Base-by-base conservation (phyloP, 371 early-diverging fungal species). In the Circinella minor region DNA sequence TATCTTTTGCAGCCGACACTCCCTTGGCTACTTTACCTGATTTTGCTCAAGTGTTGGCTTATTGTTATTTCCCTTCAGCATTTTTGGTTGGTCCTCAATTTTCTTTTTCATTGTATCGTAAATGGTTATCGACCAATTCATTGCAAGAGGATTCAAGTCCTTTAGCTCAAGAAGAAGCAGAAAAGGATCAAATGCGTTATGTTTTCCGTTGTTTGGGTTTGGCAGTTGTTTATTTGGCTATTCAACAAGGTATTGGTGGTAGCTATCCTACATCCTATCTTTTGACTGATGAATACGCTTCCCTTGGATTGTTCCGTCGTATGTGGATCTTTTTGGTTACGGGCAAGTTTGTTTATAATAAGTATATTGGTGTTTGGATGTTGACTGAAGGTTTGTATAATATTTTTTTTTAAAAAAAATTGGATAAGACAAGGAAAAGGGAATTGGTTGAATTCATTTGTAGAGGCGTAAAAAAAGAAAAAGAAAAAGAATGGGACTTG, bases 11-110 rank as follows among this genome's bases (percentile, higher is more conserved):
- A 20, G 63, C 55, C 4, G 81, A 84, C 54, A 80, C 84, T 5
- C 79, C 84, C 4, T 47, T 84, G 39, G 48, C 54, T 0, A 61
- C 73, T 27, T 65, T 91, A 64, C 93, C 93, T 0, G 64, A 74
- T 0, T 74, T 89, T 48, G 37, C 76, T 10, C 80, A 89, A 57
- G 79, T 87, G 0, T 57, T 90, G 18, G 91, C 82, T 18, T 93
- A 89, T 47, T 79, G 82, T 54, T 83, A 86, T 68, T 91, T 88
- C 72, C 90, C 86, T 17, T 81, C 87, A 55, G 85, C 90, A 3
- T 91, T 92, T 76, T 66, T 93, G 51, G 86, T 90, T 18, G 93
- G 93, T 17, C 92, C 93, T 39, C 92, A 92, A 75, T 91, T 92
- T 74, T 89, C 91, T 39, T 93, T 88, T 74, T 83, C 83, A 14